Base-by-base conservation (phyloP, 1,284 basidiomycete species). In the Rhodofomes roseus region DNA sequence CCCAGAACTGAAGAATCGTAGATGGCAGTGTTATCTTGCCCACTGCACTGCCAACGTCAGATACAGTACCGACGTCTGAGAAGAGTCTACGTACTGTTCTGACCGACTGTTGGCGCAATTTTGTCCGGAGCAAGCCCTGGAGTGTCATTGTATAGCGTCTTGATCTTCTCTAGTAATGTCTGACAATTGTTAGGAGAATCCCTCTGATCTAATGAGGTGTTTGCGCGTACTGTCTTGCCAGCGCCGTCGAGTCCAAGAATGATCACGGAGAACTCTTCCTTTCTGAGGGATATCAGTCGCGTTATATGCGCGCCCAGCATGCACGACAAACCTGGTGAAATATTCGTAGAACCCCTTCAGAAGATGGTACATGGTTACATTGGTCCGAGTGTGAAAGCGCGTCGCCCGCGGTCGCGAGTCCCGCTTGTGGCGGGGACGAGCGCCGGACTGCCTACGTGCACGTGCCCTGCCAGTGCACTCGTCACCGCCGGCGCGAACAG, bases 201-300 rank as follows among this genome's bases (percentile, higher is more conserved):
- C 7, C 22, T 43, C 8, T 46, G 43, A 22, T 20, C 12, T 54
- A 52, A 37, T 36, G 43, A 18, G 22, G 60, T 56, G 39, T 51
- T 51, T 29, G 22, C 7, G 74, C 79, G 65, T 66, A 94, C 93
- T 59, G 95, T 96, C 79, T 97, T 97, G 52, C 95, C 95, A 23
- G 95, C 95, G 16, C 88, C 89, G 70, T 92, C 90, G 18, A 93
- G 80, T 25, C 94, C 95, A 57, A 97, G 87, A 68, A 97, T 96
- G 59, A 96, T 91, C 31, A 97, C 87, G 12, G 91, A 94, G 73
- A 95, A 96, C 68, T 96, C 93, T 65, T 96, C 94, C 75, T 96
- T 96, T 65, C 89, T 90, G 65, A 52, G 40, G 29, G 43, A 57
- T 65, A 55, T 58, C 41, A 55, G 29, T 14, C 16, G 53, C n/a